Evolutionary conservation across 768 basidiomycete genomes (phyloP).

Genomic region (Tricholoma bakamatsutake): DNA sequence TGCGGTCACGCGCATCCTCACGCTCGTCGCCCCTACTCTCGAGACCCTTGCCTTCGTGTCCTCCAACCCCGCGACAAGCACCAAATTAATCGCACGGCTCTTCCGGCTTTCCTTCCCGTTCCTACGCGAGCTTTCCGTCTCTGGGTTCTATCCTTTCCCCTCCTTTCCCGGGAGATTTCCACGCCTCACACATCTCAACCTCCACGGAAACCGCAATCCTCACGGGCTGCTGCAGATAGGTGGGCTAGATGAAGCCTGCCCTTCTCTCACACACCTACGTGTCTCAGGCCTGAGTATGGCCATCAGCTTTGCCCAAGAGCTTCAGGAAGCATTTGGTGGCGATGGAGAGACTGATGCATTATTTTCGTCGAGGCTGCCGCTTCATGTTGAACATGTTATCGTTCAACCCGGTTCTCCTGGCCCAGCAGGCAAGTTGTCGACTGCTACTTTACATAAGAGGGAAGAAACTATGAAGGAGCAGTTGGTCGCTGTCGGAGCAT

Average conservation of each 20-base stretch:
- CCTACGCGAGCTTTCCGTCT: conserved; percentile 35
- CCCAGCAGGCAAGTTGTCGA: conserved; percentile 1
- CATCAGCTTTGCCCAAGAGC: conserved; percentile 34
- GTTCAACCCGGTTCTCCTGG: conserved; percentile 24
- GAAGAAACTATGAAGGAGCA: conserved; percentile 25
- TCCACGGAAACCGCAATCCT: conserved; percentile 46
- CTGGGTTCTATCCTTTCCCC: conserved; percentile 48
- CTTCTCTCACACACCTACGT: conserved; percentile 30
- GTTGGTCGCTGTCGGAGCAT: conserved; percentile 13
- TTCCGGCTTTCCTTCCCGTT: conserved; percentile 37
- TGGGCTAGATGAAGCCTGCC: conserved; percentile 33
- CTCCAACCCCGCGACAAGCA: conserved; percentile 28
- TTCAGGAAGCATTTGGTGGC: conserved; percentile 26
- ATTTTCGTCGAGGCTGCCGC: conserved; percentile 22
- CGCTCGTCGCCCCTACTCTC: conserved; percentile 34
- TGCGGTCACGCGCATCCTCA: conserved; percentile 28
- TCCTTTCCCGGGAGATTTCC: conserved; percentile 31
- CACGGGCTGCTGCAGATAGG: conserved; percentile 37
- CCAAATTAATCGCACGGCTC: conserved; percentile 34
- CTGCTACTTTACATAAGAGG: conserved; percentile 13
- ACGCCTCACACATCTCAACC: conserved; percentile 33
- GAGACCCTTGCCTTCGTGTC: conserved; percentile 34
- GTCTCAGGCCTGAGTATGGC: conserved; percentile 40
- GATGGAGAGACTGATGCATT: conserved; percentile 5
- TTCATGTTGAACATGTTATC: conserved; percentile 15